Conservation (phyloP, 176 grass and related monocot genomes). For the Ampelocalamus luodianensis region DNA sequence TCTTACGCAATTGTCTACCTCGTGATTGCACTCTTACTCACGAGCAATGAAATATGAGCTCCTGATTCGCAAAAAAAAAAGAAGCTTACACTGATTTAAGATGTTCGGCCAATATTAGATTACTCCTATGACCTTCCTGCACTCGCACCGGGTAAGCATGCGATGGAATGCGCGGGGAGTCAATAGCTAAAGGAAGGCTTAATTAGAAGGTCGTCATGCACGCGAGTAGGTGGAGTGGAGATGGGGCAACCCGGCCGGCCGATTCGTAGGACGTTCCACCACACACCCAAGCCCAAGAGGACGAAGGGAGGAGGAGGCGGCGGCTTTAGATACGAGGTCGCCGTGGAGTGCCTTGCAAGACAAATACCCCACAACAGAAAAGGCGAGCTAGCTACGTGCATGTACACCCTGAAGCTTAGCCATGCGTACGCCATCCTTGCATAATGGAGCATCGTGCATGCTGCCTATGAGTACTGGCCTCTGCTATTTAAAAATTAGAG, state of each 20-base stretch:
- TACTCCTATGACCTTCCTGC: background rate
- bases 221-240: conserved; percentile 67
- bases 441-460: background rate
- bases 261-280: conserved; percentile 79
- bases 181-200: background rate
- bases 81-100: background rate
- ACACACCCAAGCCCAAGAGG: conserved; percentile 21
- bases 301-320: background rate
- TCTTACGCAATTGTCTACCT: no score
- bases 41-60: no score
- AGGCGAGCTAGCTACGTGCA: background rate
- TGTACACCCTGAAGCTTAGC: background rate
- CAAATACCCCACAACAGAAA: conserved; percentile 43
- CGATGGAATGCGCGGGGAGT: no score
- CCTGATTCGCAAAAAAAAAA: no score
- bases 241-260: conserved; percentile 59
- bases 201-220: conserved; percentile 17
- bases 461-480: no score
- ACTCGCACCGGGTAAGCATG: no score
- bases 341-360: conserved; percentile 74
- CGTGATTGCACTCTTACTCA: no score
- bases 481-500: no score
- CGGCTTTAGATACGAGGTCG: conserved; percentile 51
- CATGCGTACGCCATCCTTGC: background rate
- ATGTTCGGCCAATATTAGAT: background rate